A percentile compares a stretch with the other conserved stretches of the same genome.
Evolutionary conservation across 257 asterid genomes (phyloP).

Genomic region (Gardenia jasminoides): DNA sequence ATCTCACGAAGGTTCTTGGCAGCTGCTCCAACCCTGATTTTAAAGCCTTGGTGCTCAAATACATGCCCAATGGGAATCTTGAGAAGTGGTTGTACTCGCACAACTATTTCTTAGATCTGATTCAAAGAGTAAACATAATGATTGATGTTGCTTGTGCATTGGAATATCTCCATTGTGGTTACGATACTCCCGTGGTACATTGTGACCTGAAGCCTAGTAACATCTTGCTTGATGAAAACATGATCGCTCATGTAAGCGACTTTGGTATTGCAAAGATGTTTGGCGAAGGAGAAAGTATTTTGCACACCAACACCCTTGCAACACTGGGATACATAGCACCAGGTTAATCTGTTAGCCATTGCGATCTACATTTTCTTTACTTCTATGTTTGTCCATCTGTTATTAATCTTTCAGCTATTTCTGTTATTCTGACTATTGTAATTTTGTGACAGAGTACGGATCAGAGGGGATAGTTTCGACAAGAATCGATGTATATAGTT

Average conservation of each 20-base stretch:
- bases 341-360: too few relatives aligned
- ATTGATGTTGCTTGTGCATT: constrained; percentile 36
- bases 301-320: constrained; percentile 30
- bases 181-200: constrained; percentile 28
- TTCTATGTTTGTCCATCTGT: too few relatives aligned
- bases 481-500: neutral
- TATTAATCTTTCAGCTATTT: neutral
- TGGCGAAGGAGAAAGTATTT: constrained; percentile 23
- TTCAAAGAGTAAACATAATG: constrained; percentile 29
- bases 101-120: constrained; percentile 12
- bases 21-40: constrained; percentile 34
- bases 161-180: constrained; percentile 33
- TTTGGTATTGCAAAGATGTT: constrained; percentile 33
- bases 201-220: constrained; percentile 40
- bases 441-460: neutral
- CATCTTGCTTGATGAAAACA: constrained; percentile 28
- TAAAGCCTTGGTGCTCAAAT: constrained; percentile 29
- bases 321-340: too few relatives aligned
- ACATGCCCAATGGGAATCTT: constrained; percentile 36
- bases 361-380: too few relatives aligned
- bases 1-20: constrained; percentile 18
- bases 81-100: constrained; percentile 31
- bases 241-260: constrained; percentile 35
- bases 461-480: neutral
- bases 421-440: neutral